Evolutionary conservation across 352 stramenopile genomes (phyloP).

Genomic region (Globisporangium alternatum): DNA sequence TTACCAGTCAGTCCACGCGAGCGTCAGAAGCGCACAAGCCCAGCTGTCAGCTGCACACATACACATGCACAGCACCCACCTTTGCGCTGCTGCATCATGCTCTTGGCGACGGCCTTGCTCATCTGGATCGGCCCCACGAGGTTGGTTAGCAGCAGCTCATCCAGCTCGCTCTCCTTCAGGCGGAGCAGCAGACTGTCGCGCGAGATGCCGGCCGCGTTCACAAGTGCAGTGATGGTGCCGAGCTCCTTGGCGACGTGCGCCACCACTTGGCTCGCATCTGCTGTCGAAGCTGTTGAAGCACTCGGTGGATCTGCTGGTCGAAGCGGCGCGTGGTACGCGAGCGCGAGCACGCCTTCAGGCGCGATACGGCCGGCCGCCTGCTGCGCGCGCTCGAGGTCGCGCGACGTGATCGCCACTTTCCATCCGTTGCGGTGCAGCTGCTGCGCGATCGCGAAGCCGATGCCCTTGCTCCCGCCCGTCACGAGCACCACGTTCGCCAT

Average conservation of each 20-base stretch:
- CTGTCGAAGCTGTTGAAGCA: neutral
- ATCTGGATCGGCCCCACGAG: conserved; percentile 71
- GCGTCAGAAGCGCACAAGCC: neutral
- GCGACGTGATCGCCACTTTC: conserved; percentile 72
- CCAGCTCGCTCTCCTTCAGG: conserved; percentile 55
- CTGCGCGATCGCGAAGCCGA: conserved; percentile 68
- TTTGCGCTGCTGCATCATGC: conserved; percentile 71
- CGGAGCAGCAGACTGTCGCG: conserved; percentile 72
- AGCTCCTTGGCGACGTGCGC: conserved; percentile 36
- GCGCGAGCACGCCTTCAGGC: conserved; percentile 30
- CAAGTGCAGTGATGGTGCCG: conserved; percentile 50
- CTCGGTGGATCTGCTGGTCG: conserved; percentile 4
- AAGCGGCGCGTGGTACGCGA: conserved; percentile 57
- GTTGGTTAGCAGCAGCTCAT: conserved; percentile 73
- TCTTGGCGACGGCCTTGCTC: conserved; percentile 68
- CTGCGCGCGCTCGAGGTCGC: conserved; percentile 47
- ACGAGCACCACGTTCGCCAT: conserved; percentile 44
- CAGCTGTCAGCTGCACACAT: neutral
- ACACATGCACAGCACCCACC: conserved; percentile 13
- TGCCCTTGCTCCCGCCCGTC: conserved; percentile 77
- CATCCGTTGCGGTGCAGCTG: conserved; percentile 63
- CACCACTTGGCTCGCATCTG: conserved; percentile 35
- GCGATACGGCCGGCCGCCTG: conserved; percentile 48
- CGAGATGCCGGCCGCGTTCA: conserved; percentile 73
- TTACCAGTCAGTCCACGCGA: neutral